phyloP scores from a whole-genome alignment of 108 stramenopile species.

The Fragilaria radians region DNA sequence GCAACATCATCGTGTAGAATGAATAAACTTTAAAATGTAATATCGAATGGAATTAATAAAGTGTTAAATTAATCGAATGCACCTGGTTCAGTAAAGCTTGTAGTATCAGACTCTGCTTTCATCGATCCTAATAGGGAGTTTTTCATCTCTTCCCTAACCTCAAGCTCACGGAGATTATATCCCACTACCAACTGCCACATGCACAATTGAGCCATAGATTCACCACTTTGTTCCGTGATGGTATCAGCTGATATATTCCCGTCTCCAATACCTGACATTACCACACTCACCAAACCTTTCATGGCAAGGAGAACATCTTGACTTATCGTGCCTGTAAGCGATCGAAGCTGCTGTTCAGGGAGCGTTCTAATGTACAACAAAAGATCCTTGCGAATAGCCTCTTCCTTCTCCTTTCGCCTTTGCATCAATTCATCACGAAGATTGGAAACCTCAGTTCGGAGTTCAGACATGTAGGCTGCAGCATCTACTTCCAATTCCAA shows the following conservation, averaged over 20 bases:
- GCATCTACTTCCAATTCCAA: slow-evolving; percentile 88
- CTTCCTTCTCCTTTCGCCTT: slow-evolving; percentile 61
- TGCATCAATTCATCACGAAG: slow-evolving; percentile 58
- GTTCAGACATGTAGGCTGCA: slow-evolving; percentile 87
- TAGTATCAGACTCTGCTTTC: slow-evolving; percentile 3
- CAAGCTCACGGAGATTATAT: slow-evolving; percentile 89
- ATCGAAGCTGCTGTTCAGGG: slow-evolving; percentile 72
- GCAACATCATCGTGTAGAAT: no score
- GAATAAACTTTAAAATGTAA: no score
- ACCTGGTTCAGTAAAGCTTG: slow-evolving; percentile 21
- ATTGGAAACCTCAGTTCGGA: slow-evolving; percentile 69
- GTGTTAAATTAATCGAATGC: slow-evolving; percentile 17
- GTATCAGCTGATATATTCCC: slow-evolving; percentile 67
- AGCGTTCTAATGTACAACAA: slow-evolving; percentile 87
- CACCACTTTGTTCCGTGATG: slow-evolving; percentile 86
- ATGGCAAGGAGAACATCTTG: slow-evolving; percentile 91
- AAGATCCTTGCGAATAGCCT: slow-evolving; percentile 81
- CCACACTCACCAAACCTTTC: slow-evolving; percentile 87
- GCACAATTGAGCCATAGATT: slow-evolving; percentile 93
- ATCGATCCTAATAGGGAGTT: slow-evolving; percentile 12
- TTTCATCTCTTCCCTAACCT: slow-evolving; percentile 84
- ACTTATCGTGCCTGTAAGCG: slow-evolving; percentile 78
- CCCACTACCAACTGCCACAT: slow-evolving; percentile 98
- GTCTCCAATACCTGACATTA: slow-evolving; percentile 66
- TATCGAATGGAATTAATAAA: no score